Evolutionary conservation across 1,284 basidiomycete genomes (phyloP).

Genomic region (Entoloma clypeatum): DNA sequence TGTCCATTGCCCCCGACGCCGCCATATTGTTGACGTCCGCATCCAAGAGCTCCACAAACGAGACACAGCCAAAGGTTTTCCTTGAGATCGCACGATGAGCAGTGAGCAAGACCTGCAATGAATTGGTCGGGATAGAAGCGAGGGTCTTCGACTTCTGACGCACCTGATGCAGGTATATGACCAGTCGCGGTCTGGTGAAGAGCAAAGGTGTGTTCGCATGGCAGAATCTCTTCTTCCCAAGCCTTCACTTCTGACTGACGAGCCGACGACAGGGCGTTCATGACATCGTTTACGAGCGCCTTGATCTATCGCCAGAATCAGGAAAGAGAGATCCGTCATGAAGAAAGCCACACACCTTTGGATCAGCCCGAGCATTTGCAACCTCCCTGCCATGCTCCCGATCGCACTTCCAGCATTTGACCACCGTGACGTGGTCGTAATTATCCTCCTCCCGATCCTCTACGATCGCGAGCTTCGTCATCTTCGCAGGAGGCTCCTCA

Average conservation of each 20-base stretch:
- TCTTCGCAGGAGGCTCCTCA: slow-evolving; percentile 80
- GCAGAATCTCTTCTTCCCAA: slow-evolving; percentile 92
- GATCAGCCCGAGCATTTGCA: slow-evolving; percentile 28
- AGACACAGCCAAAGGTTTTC: slow-evolving; percentile 96
- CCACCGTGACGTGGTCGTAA: slow-evolving; percentile 65
- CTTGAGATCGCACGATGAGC: slow-evolving; percentile 74
- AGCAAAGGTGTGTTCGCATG: slow-evolving; percentile 85
- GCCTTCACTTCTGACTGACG: slow-evolving; percentile 94
- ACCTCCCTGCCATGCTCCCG: slow-evolving; percentile 49
- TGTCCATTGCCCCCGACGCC: slow-evolving; percentile 89
- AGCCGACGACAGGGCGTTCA: slow-evolving; percentile 83
- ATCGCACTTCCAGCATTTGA: slow-evolving; percentile 81
- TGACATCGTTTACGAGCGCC: slow-evolving; percentile 64
- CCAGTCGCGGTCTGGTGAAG: slow-evolving; percentile 64
- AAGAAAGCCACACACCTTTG: slow-evolving; percentile 27
- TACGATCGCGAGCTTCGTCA: slow-evolving; percentile 86
- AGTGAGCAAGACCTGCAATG: slow-evolving; percentile 66
- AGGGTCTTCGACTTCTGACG: slow-evolving; percentile 18
- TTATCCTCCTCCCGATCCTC: slow-evolving; percentile 88
- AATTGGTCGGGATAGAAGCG: neutral
- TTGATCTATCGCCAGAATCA: slow-evolving; percentile 39
- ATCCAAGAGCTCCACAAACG: slow-evolving; percentile 92
- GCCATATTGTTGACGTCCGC: slow-evolving; percentile 86
- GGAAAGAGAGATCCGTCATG: neutral
- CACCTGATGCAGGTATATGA: slow-evolving; percentile 55